Conservation (phyloP, 2,329 filamentous ascomycete genomes). For the Sporothrix schenckii region DNA sequence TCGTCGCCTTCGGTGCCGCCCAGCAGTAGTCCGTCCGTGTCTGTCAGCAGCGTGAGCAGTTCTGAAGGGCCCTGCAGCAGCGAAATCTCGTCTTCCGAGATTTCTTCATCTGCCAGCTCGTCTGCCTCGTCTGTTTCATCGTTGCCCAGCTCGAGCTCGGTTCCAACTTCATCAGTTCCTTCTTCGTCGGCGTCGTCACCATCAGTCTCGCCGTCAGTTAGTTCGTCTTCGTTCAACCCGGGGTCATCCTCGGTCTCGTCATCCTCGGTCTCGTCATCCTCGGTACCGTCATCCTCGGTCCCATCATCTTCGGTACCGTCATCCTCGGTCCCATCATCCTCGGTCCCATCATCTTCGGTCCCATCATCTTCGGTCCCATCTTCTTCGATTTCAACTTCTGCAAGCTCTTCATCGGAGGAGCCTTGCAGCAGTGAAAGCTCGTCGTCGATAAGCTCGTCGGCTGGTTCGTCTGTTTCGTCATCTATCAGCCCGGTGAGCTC, state of each 20-base stretch:
- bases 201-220: too few species aligned
- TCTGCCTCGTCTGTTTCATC: neutral
- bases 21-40: constrained; percentile 1
- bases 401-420: neutral
- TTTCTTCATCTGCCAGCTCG: neutral
- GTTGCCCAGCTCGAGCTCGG: neutral
- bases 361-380: too few species aligned
- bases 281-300: too few species aligned
- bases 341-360: neutral
- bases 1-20: neutral
- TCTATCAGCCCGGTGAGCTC: neutral
- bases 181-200: too few species aligned
- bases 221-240: too few species aligned
- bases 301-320: neutral
- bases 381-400: neutral
- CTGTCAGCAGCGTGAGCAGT: neutral
- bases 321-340: too few species aligned
- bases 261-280: too few species aligned
- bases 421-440: constrained; percentile 3
- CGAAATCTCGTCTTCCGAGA: neutral
- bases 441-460: neutral
- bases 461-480: neutral
- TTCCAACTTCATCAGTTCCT: neutral
- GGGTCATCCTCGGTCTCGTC: too few species aligned
- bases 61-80: constrained; percentile 5